phyloP scores from a whole-genome alignment of 2,329 filamentous ascomycete species.

The Penicillium sp. region DNA sequence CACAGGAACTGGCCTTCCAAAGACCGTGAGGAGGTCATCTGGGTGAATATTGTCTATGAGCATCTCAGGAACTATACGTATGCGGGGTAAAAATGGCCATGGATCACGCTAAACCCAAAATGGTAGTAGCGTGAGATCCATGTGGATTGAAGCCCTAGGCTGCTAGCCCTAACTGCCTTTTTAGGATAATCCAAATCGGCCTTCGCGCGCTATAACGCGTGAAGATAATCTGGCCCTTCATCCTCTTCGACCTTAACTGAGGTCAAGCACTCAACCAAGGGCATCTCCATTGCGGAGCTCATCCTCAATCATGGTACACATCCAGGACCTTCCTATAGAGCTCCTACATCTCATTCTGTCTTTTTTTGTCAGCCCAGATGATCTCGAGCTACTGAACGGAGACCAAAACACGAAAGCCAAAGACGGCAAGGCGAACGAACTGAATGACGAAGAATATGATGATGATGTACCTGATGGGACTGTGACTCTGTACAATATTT shows the following conservation, averaged over 20 bases:
- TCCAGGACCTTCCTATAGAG: slow-evolving; percentile 21
- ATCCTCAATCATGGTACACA: slow-evolving; percentile 13
- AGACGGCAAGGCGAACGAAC: not conserved
- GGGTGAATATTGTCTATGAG: no score
- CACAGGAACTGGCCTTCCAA: no score
- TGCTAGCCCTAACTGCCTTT: not conserved
- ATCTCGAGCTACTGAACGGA: not conserved
- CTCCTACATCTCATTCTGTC: slow-evolving; percentile 18
- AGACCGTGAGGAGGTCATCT: no score
- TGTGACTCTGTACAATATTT: slow-evolving; percentile 13
- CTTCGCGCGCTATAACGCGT: not conserved
- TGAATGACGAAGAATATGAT: not conserved
- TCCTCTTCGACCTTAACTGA: not conserved
- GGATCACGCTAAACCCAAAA: not conserved
- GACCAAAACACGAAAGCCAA: not conserved
- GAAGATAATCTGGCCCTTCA: not conserved
- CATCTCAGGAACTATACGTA: no score
- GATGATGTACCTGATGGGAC: not conserved
- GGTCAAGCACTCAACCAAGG: not conserved
- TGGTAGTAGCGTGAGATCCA: not conserved
- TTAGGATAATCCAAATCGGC: not conserved
- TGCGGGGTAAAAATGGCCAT: not conserved
- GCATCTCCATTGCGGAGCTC: not conserved
- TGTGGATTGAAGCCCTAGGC: not conserved
- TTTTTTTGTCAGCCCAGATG: slow-evolving; percentile 1